phyloP scores from a whole-genome alignment of 2,329 filamentous ascomycete genomes.

The Penicillium sp. region DNA sequence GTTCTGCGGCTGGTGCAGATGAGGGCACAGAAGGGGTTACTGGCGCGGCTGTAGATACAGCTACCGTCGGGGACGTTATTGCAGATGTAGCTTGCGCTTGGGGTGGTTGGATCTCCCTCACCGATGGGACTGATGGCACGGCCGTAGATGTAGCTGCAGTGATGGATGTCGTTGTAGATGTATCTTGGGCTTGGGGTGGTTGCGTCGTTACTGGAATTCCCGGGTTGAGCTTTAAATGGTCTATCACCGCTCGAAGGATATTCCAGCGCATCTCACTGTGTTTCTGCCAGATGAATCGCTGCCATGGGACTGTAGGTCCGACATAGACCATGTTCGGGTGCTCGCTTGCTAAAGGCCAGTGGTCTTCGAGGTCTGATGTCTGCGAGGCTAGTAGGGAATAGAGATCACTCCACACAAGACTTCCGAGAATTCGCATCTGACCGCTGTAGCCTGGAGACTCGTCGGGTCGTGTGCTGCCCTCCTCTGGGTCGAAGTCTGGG shows the following conservation, averaged over 20 bases:
- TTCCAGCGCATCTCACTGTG: slow-evolving; percentile 10
- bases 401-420: slow-evolving; percentile 33
- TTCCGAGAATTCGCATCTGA: slow-evolving; percentile 31
- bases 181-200: neutral
- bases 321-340: slow-evolving; percentile 32
- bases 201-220: neutral
- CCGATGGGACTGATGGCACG: too few relatives aligned
- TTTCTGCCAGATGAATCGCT: slow-evolving; percentile 12
- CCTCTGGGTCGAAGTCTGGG: slow-evolving; percentile 18
- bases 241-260: slow-evolving; percentile 6
- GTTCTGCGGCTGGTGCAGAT: neutral
- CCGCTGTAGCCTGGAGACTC: slow-evolving; percentile 25
- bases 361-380: slow-evolving; percentile 16
- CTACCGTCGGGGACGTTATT: neutral
- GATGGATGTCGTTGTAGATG: neutral
- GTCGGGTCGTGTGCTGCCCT: slow-evolving; percentile 14
- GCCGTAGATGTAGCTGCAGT: neutral
- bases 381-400: slow-evolving; percentile 22
- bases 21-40: too few relatives aligned
- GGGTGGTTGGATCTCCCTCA: neutral
- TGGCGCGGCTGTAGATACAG: neutral
- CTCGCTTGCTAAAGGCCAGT: slow-evolving; percentile 32
- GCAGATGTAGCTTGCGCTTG: neutral
- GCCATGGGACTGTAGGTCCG: slow-evolving; percentile 21
- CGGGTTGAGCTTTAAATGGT: slow-evolving; percentile 8